Evolutionary conservation across 352 stramenopile species (phyloP), one percentile per base, ranked within the genome.

Genomic region (Globisporangium polare): DNA sequence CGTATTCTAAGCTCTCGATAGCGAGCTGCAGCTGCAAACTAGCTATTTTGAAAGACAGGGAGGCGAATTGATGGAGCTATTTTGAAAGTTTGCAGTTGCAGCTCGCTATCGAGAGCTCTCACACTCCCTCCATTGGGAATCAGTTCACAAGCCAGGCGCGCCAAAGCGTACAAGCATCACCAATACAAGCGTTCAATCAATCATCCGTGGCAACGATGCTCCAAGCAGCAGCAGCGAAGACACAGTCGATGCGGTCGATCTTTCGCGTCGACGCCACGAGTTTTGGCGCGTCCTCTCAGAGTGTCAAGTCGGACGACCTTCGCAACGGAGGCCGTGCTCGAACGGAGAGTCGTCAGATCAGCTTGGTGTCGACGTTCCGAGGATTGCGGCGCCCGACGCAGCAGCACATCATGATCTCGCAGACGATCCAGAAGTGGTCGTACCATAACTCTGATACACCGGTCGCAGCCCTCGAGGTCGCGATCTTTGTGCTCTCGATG

Each of bases 401-500:
- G 39, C 42, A 56, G 52, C 52, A 60, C 17, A n/a, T 51, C 41
- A 39, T 17, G 5, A 54, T 66, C 24, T 56, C 52, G 7, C 29
- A 15, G 7, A 42, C 12, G 9, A 35, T 61, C 2, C 52, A 66
- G 41, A 53, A 47, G 3, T 29, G 60, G 10, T 18, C 46, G 18
- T 43, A 50, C 22, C 18, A 20, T n/a, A 39, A 53, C 31, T 39
- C 27, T 3, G 52, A 67, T 22, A 2, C 18, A 9, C 15, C 50
- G 18, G 52, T 66, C 12, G 52, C 31, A 2, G 29, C 20, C 10
- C 20, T 66, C 33, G 60, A 66, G 31, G 5, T 56, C 20, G 51
- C 27, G 35, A 55, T 66, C 22, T 17, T 66, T 3, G 52, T 29
- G 39, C 24, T 66, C 1, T 60, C 52, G 20, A 46, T 60, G 53